Percentiles rank a stretch among this genome's conserved stretches.
Conservation (phyloP, 768 basidiomycete genomes). For the Asterophora parasitica region DNA sequence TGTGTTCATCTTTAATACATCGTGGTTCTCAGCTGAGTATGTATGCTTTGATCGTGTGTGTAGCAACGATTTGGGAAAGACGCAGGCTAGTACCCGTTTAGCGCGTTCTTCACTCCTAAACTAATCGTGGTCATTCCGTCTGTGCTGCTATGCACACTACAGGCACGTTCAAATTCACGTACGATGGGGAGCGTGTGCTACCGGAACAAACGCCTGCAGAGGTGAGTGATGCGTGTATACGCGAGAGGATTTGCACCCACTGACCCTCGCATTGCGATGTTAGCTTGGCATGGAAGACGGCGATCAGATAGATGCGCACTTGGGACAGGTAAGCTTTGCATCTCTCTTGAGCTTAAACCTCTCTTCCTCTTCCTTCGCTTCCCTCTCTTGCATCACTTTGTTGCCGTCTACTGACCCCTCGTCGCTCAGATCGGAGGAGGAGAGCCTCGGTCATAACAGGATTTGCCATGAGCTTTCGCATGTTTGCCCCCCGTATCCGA, state of each 20-base stretch:
- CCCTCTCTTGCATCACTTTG: neutral
- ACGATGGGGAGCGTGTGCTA: conserved; percentile 47
- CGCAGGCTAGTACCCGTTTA: conserved; percentile 29
- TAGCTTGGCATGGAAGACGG: conserved; percentile 20
- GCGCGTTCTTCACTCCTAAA: neutral
- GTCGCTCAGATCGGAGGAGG: conserved; percentile 15
- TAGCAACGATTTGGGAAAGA: conserved; percentile 60
- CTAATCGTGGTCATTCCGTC: too few relatives aligned
- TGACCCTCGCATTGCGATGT: neutral
- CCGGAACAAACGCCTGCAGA: conserved; percentile 48
- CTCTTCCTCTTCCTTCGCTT: neutral
- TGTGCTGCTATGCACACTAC: neutral
- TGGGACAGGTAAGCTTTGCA: conserved; percentile 15
- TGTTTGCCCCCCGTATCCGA: neutral
- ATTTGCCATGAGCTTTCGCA: conserved; percentile 3
- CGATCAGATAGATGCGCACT: conserved; percentile 19
- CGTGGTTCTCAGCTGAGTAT: neutral
- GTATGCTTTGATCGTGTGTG: neutral
- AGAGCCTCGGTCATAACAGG: neutral
- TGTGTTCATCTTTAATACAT: conserved; percentile 24
- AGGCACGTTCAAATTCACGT: conserved; percentile 64
- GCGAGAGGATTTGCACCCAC: neutral
- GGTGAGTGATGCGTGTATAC: conserved; percentile 29
- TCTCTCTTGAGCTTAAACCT: too few relatives aligned
- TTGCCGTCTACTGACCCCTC: neutral